These are phyloP conservation scores for Ceratobasidium sp. DNA, from an alignment of 1,284 basidiomycete genomes.

Conservation along the genomic window DNA sequence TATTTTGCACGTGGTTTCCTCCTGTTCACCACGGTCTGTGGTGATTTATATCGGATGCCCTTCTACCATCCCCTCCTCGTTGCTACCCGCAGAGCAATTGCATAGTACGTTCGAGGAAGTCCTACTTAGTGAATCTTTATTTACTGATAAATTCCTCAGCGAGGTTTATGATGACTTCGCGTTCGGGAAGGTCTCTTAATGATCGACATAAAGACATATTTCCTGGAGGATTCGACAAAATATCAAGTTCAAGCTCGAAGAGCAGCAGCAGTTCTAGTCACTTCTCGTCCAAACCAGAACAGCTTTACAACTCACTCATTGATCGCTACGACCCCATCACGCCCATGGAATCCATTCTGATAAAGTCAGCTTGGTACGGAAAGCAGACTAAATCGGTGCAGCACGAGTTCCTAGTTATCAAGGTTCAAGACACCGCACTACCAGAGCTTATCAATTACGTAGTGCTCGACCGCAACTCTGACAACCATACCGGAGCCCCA, in stretches of 20 bases:
- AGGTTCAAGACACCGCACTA: background rate
- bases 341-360: background rate
- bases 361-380: constrained; percentile 8
- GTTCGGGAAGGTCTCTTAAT: too few relatives aligned
- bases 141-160: too few relatives aligned
- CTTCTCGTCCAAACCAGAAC: background rate
- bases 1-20: too few relatives aligned
- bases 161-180: background rate
- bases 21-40: too few relatives aligned
- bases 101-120: too few relatives aligned
- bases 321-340: background rate
- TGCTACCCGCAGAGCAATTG: too few relatives aligned
- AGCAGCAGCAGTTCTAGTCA: too few relatives aligned
- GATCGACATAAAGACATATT: constrained; percentile 11
- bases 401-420: constrained; percentile 19
- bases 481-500: background rate
- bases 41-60: too few relatives aligned
- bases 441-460: constrained; percentile 7
- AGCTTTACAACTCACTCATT: constrained; percentile 5
- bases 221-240: constrained; percentile 4
- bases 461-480: background rate
- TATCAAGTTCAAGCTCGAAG: too few relatives aligned
- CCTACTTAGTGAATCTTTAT: too few relatives aligned
- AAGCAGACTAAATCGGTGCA: background rate
- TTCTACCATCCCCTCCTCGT: too few relatives aligned